These are phyloP conservation scores for Aspergillus sclerotialis DNA, from an alignment of 2,329 filamentous ascomycete species.

Conservation along the genomic window DNA sequence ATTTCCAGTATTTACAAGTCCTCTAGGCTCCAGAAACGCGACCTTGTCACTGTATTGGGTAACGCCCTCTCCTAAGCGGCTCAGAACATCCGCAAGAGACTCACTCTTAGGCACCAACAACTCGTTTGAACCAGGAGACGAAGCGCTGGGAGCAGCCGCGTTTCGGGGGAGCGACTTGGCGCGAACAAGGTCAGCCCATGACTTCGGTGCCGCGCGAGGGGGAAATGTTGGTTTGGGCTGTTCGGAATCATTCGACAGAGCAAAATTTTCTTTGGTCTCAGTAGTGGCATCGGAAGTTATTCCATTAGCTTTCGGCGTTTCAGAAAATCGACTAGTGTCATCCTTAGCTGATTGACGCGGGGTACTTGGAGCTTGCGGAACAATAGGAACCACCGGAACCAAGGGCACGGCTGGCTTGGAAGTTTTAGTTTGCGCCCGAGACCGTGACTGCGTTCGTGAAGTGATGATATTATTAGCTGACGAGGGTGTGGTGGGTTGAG, in stretches of 20 bases:
- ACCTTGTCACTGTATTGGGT: slow-evolving; percentile 55
- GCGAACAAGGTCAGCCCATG: slow-evolving; percentile 63
- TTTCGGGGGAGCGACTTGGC: slow-evolving; percentile 36
- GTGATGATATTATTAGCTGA: slow-evolving; percentile 36
- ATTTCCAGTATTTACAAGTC: slow-evolving; percentile 93
- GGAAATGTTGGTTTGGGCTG: slow-evolving; percentile 34
- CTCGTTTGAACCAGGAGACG: slow-evolving; percentile 29
- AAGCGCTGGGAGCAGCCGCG: slow-evolving; percentile 20
- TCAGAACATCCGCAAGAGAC: slow-evolving; percentile 70
- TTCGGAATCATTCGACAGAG: slow-evolving; percentile 14
- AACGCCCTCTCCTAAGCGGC: slow-evolving; percentile 61
- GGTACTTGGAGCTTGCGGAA: slow-evolving; percentile 31
- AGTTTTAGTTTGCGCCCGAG: slow-evolving; percentile 23
- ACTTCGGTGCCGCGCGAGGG: slow-evolving; percentile 48
- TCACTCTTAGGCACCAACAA: slow-evolving; percentile 44
- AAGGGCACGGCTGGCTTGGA: slow-evolving; percentile 31
- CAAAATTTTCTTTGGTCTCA: slow-evolving; percentile 5
- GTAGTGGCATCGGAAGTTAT: slow-evolving; percentile 3
- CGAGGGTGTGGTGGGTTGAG: slow-evolving; percentile 51
- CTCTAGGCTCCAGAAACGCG: slow-evolving; percentile 82
- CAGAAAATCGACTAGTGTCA: slow-evolving; percentile 23
- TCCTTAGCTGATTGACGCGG: slow-evolving; percentile 31
- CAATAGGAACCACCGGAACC: slow-evolving; percentile 46
- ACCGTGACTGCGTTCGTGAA: slow-evolving; percentile 24
- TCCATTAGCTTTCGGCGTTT: slow-evolving; percentile 25